Percentiles rank a stretch among this genome's conserved stretches.
phyloP scores from a whole-genome alignment of 768 basidiomycete species.

The Exsudoporus frostii region DNA sequence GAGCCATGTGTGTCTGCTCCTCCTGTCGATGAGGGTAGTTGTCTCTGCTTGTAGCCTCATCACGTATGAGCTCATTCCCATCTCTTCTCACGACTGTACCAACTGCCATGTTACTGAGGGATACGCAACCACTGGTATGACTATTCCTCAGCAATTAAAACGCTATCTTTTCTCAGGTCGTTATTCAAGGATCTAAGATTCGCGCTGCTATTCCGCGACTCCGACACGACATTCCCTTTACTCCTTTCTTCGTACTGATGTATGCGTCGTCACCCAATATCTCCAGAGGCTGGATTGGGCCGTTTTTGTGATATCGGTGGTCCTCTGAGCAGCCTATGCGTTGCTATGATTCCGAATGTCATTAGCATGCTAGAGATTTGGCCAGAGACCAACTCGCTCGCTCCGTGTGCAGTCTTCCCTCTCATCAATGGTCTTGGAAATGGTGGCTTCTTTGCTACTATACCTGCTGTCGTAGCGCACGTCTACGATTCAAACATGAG shows the following conservation, averaged over 20 bases:
- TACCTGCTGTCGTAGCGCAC: conserved; percentile 31
- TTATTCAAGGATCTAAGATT: conserved; percentile 4
- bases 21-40: conserved; percentile 22
- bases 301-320: neutral
- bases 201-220: conserved; percentile 29
- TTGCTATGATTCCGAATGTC: neutral
- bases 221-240: conserved; percentile 34
- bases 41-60: conserved; percentile 29
- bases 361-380: neutral
- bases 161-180: conserved; percentile 11
- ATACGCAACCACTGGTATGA: conserved; percentile 24
- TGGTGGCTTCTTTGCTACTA: conserved; percentile 34
- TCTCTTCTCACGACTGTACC: conserved; percentile 25
- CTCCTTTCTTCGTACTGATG: conserved; percentile 38
- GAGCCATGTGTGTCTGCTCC: neutral
- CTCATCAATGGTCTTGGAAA: conserved; percentile 29
- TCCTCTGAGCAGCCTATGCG: neutral
- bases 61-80: conserved; percentile 16
- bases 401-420: conserved; percentile 24
- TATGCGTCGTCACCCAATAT: conserved; percentile 17
- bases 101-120: conserved; percentile 27
- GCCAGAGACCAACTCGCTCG: neutral
- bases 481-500: conserved; percentile 30
- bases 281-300: neutral
- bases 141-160: neutral